These are phyloP conservation scores for Arctostaphylos glauca DNA, from an alignment of 148 eudicot species.

Conservation along the genomic window DNA sequence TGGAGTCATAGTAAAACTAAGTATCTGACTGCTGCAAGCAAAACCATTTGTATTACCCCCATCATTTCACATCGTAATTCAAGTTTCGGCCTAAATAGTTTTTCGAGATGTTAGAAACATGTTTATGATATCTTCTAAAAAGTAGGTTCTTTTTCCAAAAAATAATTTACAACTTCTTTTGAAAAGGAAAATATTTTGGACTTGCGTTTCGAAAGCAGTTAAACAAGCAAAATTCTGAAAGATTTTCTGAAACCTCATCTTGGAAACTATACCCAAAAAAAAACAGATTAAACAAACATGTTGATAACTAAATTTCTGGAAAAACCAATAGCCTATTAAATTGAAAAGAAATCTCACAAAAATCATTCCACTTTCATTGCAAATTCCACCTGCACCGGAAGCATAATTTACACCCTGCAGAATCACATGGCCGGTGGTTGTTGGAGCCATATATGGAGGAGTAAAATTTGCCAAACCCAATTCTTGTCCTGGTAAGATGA, in stretches of 20 bases:
- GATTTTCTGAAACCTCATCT: neutral
- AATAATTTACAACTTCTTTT: too few relatives aligned
- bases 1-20: too few relatives aligned
- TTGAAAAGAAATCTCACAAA: conserved; percentile 48
- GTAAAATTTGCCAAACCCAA: conserved; percentile 50
- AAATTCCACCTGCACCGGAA: conserved; percentile 91
- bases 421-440: conserved; percentile 47
- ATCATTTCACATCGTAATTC: too few relatives aligned
- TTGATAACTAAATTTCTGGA: neutral
- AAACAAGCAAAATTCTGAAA: neutral
- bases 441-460: conserved; percentile 88
- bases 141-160: neutral
- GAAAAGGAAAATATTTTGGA: neutral
- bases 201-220: neutral
- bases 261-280: neutral
- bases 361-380: conserved; percentile 57
- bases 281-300: neutral
- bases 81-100: too few relatives aligned
- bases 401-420: conserved; percentile 86
- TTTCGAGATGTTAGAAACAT: too few relatives aligned
- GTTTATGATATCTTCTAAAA: too few relatives aligned
- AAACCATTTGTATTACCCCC: too few relatives aligned
- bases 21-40: too few relatives aligned
- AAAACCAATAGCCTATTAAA: neutral
- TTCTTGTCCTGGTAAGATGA: conserved; percentile 47